phyloP scores from a whole-genome alignment of 148 eudicot genomes.

The Vaccinium macrocarpon region DNA sequence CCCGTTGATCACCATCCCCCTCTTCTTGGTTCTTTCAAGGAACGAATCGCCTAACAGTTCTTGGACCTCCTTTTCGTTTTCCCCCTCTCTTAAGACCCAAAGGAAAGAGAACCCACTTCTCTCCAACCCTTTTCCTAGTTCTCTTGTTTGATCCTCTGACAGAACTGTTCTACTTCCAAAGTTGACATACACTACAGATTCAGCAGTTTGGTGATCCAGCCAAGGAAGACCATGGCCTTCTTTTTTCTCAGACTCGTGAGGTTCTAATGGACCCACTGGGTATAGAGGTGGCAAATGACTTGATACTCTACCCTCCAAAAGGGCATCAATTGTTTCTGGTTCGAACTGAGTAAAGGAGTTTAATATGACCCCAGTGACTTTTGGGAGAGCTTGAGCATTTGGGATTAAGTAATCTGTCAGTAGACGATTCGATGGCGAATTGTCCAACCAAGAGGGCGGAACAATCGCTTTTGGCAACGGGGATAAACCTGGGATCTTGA shows the following conservation, averaged over 20 bases:
- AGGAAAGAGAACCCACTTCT: slow-evolving; percentile 29
- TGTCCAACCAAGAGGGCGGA: slow-evolving; percentile 27
- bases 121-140: slow-evolving; percentile 36
- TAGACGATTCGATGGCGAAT: slow-evolving; percentile 21
- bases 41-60: not conserved
- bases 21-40: slow-evolving; percentile 11
- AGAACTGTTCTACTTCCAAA: slow-evolving; percentile 38
- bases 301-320: slow-evolving; percentile 15
- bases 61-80: not conserved
- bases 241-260: slow-evolving; percentile 15
- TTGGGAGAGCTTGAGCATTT: slow-evolving; percentile 19
- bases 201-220: slow-evolving; percentile 29
- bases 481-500: slow-evolving; percentile 24
- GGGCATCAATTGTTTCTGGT: slow-evolving; percentile 27
- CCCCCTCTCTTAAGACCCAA: slow-evolving; percentile 28
- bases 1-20: slow-evolving; percentile 10
- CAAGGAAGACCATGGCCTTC: slow-evolving; percentile 15
- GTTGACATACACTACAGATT: slow-evolving; percentile 33
- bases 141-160: slow-evolving; percentile 30
- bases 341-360: slow-evolving; percentile 32
- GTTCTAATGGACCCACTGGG: slow-evolving; percentile 31
- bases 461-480: slow-evolving; percentile 18
- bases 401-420: slow-evolving; percentile 14
- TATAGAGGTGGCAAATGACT: slow-evolving; percentile 23
- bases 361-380: slow-evolving; percentile 24